These are phyloP conservation scores for Leccinum broughii DNA, from an alignment of 768 basidiomycete genomes.

Conservation along the genomic window DNA sequence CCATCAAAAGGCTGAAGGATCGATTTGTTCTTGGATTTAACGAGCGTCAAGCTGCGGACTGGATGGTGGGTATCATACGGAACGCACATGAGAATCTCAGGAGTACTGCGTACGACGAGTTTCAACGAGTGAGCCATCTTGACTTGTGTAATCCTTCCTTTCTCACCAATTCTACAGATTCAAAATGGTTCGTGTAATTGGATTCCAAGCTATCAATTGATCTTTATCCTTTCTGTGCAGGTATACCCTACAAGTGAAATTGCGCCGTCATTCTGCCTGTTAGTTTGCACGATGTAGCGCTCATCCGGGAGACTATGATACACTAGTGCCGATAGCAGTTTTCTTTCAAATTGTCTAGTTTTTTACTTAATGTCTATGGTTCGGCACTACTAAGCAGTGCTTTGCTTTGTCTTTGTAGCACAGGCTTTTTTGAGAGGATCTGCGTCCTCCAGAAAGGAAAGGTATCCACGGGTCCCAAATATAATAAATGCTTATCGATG, in stretches of 20 bases:
- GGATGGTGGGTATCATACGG: slow-evolving; percentile 83
- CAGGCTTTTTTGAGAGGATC: slow-evolving; percentile 4
- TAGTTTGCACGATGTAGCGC: background rate
- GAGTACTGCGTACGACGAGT: slow-evolving; percentile 94
- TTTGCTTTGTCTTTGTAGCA: background rate
- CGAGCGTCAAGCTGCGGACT: slow-evolving; percentile 92
- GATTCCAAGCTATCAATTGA: background rate
- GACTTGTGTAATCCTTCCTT: background rate
- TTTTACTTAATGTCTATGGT: background rate
- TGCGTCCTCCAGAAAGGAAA: slow-evolving; percentile 10
- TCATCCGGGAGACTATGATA: background rate
- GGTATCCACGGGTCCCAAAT: background rate
- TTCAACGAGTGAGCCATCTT: slow-evolving; percentile 68
- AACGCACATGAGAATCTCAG: slow-evolving; percentile 96
- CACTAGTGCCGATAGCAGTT: background rate
- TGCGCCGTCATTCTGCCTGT: background rate
- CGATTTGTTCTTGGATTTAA: slow-evolving; percentile 81
- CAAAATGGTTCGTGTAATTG: slow-evolving; percentile 44
- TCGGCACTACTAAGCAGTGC: background rate
- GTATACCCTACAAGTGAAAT: slow-evolving; percentile 33
- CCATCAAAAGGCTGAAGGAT: slow-evolving; percentile 83
- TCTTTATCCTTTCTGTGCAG: slow-evolving; percentile 17
- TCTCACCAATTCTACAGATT: slow-evolving; percentile 34
- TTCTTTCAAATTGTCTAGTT: background rate
- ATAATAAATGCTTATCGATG: slow-evolving; percentile 10